Base-by-base conservation (phyloP, 2,329 filamentous ascomycete species). In the Metarhizium rileyi region DNA sequence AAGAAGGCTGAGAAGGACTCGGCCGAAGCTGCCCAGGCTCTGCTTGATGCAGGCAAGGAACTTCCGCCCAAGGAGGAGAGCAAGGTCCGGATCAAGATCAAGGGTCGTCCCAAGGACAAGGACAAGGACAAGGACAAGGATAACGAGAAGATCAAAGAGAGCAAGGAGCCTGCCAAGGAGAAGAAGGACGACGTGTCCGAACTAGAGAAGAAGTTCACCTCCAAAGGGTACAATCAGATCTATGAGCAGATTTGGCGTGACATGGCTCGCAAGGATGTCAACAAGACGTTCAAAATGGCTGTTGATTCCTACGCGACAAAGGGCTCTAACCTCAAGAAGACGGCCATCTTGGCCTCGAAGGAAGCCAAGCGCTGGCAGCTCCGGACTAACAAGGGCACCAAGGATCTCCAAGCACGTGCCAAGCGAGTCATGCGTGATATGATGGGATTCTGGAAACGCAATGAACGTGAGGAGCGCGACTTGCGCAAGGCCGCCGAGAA, bases 391-490 rank as follows among this genome's bases (percentile, higher is more conserved):
- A 97, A 98, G 77, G 94, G 90, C 63, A 93, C 87, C 66, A 98
- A 98, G 68, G 93, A 98, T 67, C 87, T 95, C 4, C 93, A 97
- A 65, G 93, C 93, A 40, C 83, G 93, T 44, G 93, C 93, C 51
- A 98, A 98, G 76, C 86, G 93, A 57, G 91, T 91, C 52, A 98
- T 98, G 93, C 83, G 93, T 64, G 93, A 98, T 70, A 98, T 98
- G 93, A 93, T 96, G 80, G 83, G 87, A 51, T 98, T 97, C 77
- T 98, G 93, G 93, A 97, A 97, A 71, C 86, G 91, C 50, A 98
- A 98, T 66, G 93, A 98, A 68, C 86, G 91, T 48, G 93, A 98
- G 65, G 93, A 98, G 66, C 87, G 93, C 53, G 93, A 98, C 66
- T 75, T 94, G 56, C 84, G 93, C 58, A 94, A 95, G 72, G 84